phyloP scores from a whole-genome alignment of 768 basidiomycete genomes.

The Auricularia cornea region DNA sequence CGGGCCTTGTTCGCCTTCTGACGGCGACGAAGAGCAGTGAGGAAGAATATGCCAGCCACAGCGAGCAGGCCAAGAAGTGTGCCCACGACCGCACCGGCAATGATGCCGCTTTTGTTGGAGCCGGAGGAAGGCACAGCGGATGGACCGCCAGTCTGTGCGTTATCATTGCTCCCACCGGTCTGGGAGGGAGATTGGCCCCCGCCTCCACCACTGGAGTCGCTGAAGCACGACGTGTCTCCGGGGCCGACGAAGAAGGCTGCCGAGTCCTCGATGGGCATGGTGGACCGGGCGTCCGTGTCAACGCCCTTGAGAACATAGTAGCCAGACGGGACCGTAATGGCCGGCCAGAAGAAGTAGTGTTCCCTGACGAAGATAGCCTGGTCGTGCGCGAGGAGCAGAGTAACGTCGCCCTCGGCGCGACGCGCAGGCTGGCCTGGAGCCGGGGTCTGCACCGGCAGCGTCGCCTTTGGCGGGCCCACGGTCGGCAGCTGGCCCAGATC shows the following conservation, averaged over 20 bases:
- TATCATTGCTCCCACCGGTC: neutral
- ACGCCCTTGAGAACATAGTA: neutral
- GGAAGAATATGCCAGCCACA: neutral
- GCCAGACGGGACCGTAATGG: neutral
- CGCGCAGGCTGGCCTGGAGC: neutral
- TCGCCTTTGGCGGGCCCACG: neutral
- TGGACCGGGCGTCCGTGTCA: neutral
- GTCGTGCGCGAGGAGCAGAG: neutral
- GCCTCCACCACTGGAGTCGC: neutral
- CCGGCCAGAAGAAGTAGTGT: neutral
- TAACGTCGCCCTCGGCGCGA: neutral
- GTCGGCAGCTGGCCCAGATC: neutral
- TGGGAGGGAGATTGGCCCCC: neutral
- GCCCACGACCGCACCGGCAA: neutral
- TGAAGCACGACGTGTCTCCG: neutral
- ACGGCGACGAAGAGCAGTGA: neutral
- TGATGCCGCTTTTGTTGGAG: neutral
- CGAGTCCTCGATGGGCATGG: neutral
- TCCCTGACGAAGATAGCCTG: neutral
- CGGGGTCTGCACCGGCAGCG: neutral
- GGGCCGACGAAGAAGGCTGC: neutral
- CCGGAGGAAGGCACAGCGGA: neutral
- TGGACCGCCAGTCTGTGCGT: neutral
- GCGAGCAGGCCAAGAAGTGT: neutral
- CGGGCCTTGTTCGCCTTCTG: neutral